Evolutionary conservation across 352 stramenopile species (phyloP).

Genomic region (Phytophthora fragariae): DNA sequence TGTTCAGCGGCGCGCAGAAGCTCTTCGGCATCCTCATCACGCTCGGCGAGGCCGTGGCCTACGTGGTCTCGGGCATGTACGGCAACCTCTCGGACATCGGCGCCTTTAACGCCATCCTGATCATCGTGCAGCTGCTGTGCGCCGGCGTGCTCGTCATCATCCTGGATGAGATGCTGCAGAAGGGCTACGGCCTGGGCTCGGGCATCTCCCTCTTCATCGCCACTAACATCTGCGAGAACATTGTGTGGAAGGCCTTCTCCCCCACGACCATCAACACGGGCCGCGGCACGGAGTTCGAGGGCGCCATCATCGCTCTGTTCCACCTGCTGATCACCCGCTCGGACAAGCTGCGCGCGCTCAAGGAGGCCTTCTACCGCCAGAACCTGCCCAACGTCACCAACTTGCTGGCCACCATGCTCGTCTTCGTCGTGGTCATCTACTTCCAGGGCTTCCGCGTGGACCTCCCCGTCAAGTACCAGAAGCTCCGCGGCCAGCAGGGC

Average conservation of each 20-base stretch:
- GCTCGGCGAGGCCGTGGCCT: constrained; percentile 98
- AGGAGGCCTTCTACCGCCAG: constrained; percentile 98
- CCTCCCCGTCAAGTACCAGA: constrained; percentile 98
- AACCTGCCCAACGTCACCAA: constrained; percentile 99
- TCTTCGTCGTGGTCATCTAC: constrained; percentile 99
- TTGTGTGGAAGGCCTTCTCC: constrained; percentile 99
- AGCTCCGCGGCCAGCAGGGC: constrained; percentile 98
- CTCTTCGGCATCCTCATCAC: constrained; percentile 99
- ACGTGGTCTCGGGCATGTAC: constrained; percentile 99
- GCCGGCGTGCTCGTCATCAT: constrained; percentile 99
- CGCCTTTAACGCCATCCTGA: constrained; percentile 98
- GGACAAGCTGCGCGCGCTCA: constrained; percentile 98
- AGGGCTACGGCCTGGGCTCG: constrained; percentile 98
- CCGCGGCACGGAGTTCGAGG: constrained; percentile 99
- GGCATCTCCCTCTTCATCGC: constrained; percentile 99
- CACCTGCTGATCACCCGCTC: constrained; percentile 98
- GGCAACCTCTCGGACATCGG: constrained; percentile 98
- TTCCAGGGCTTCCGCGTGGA: constrained; percentile 98
- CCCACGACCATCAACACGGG: constrained; percentile 99
- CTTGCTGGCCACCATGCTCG: constrained; percentile 97
- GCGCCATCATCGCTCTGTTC: constrained; percentile 99
- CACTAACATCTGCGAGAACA: constrained; percentile 99
- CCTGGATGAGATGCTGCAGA: constrained; percentile 99
- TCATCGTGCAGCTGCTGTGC: constrained; percentile 99
- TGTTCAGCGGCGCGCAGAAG: constrained; percentile 99